These are phyloP conservation scores for Yamadazyma laniorum DNA, from an alignment of 805 yeast species.

Conservation along the genomic window DNA sequence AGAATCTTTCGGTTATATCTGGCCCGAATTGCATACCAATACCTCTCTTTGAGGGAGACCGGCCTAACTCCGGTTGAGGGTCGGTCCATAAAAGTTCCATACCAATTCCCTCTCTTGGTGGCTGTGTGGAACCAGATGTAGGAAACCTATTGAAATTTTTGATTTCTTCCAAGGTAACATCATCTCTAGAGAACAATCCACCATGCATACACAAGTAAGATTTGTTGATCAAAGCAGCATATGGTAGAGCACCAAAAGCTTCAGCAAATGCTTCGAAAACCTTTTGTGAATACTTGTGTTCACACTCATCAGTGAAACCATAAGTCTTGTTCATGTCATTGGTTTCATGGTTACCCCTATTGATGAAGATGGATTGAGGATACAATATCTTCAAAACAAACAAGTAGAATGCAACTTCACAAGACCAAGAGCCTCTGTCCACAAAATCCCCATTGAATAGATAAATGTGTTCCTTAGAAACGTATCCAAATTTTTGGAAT, in stretches of 20 bases:
- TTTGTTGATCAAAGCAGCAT: slow-evolving; percentile 75
- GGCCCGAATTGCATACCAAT: slow-evolving; percentile 97
- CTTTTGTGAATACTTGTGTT: slow-evolving; percentile 79
- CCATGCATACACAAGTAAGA: slow-evolving; percentile 93
- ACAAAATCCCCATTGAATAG: slow-evolving; percentile 97
- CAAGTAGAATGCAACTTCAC: slow-evolving; percentile 85
- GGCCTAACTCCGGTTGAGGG: slow-evolving; percentile 77
- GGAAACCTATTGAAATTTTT: slow-evolving; percentile 67
- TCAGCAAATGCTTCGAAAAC: slow-evolving; percentile 81
- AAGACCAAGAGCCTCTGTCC: slow-evolving; percentile 97
- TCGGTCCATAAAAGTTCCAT: slow-evolving; percentile 98
- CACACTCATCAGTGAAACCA: slow-evolving; percentile 96
- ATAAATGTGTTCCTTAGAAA: slow-evolving; percentile 64
- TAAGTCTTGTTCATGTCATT: slow-evolving; percentile 95
- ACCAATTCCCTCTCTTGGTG: slow-evolving; percentile 87
- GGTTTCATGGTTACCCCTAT: slow-evolving; percentile 97
- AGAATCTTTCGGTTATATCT: slow-evolving; percentile 80
- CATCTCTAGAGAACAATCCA: slow-evolving; percentile 81
- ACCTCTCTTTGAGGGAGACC: slow-evolving; percentile 90
- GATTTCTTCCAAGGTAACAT: slow-evolving; percentile 70
- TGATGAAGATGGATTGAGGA: slow-evolving; percentile 69
- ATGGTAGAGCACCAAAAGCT: slow-evolving; percentile 81
- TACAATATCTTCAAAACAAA: slow-evolving; percentile 73
- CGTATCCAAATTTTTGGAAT: slow-evolving; percentile 72
- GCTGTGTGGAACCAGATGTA: slow-evolving; percentile 56